A percentile compares a stretch with the other conserved stretches of the same genome.
phyloP scores from a whole-genome alignment of 352 stramenopile genomes.

The Phytophthora boehmeriae region DNA sequence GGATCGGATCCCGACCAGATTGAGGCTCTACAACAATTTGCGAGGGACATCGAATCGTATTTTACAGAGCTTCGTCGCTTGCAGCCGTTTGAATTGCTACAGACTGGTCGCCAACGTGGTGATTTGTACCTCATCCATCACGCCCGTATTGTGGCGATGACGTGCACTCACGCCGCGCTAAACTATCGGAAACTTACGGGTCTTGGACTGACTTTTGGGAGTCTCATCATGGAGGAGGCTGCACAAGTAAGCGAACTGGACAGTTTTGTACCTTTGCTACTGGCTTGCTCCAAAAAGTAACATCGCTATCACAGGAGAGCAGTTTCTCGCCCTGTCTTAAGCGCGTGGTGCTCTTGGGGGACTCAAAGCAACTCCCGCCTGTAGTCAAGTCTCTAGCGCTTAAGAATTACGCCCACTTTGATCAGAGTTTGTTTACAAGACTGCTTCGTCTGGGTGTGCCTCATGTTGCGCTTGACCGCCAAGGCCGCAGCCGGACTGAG shows the following conservation, averaged over 20 bases:
- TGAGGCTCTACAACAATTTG: conserved; percentile 50
- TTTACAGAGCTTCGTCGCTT: conserved; percentile 94
- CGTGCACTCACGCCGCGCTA: conserved; percentile 94
- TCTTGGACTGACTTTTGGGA: conserved; percentile 85
- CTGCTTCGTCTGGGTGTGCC: conserved; percentile 94
- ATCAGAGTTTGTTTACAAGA: conserved; percentile 96
- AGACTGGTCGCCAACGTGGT: conserved; percentile 87
- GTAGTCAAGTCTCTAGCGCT: conserved; percentile 91
- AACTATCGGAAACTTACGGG: conserved; percentile 85
- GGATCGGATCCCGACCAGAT: conserved; percentile 21
- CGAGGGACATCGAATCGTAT: conserved; percentile 79
- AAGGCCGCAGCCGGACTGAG: conserved; percentile 88
- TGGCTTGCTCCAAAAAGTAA: conserved; percentile 63
- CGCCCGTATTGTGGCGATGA: conserved; percentile 95
- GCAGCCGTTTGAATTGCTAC: conserved; percentile 95
- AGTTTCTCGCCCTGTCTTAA: conserved; percentile 71
- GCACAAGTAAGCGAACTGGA: conserved; percentile 95
- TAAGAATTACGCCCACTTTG: conserved; percentile 88
- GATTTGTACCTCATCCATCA: conserved; percentile 97
- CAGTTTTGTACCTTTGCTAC: conserved; percentile 90
- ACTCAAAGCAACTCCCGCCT: conserved; percentile 93
- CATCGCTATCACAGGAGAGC: neutral
- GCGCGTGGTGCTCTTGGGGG: conserved; percentile 95
- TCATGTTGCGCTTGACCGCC: conserved; percentile 90
- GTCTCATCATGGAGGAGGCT: conserved; percentile 96